Evolutionary conservation across 495 filamentous ascomycete species (phyloP), one percentile per base, ranked within the genome.

Genomic region (Oleoguttula mirabilis): DNA sequence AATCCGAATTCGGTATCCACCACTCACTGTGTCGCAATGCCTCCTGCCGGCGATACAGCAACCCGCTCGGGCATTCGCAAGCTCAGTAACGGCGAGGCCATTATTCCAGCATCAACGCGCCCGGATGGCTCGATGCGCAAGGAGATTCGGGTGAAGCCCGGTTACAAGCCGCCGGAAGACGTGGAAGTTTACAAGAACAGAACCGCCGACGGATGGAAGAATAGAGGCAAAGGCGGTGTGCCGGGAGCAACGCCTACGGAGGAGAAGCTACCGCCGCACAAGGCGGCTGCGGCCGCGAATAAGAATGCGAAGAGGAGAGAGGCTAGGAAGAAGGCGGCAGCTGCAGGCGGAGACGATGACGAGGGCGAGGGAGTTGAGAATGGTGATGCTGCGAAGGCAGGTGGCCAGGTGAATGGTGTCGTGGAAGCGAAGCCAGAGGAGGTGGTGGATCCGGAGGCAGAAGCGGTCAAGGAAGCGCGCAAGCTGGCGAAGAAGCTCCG

Each of bases 291-390:
- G 1, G 51, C 71, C 2, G 62, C 74, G 3, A 85, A 80, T 55
- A 98, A 96, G 59, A 96, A 94, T 60, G 84, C 87, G n/a, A 95
- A 94, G 63, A 71, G 88, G 37, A 75, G 81, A 46, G 88, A 93
- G 54, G 86, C 87, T 3, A 77, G 82, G 50, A 94, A 84, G 63
- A 87, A 82, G 64, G 85, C 84, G 14, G 90, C 87, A 55, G 46
- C 44, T 1, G 27, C 20, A 33, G 43, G 25, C 5, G 15, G 20
- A 15, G 21, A 62, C 2, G 65, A 61, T 7, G 67, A 61, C 20
- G 66, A 63, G 22, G 60, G 61, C 3, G 59, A 52, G 8, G 52
- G 44, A 12, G 52, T 53, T 10, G 51, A 59, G 48, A 32, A 60
- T 52, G 3, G 51, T 55, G 25, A 61, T 55, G 27, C 63, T 54